A percentile compares a stretch with the other conserved stretches of the same genome.
Evolutionary conservation across 371 early-diverging fungal genomes (phyloP).

Genomic region (Mucor irregularis): DNA sequence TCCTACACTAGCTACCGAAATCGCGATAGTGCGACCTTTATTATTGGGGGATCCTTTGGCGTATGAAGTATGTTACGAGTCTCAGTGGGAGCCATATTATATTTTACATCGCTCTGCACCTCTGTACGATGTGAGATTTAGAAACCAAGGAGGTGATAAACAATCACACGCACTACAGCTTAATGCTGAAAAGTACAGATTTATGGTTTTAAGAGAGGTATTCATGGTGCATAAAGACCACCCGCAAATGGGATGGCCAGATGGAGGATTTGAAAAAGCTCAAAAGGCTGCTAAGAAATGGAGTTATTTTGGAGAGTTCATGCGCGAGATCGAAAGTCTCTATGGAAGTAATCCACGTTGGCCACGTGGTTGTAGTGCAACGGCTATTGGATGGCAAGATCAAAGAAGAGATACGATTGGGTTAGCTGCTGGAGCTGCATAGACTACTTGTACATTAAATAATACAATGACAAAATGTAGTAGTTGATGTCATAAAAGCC

Average conservation of each 20-base stretch:
- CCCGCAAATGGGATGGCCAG: constrained; percentile 55
- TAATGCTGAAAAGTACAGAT: constrained; percentile 59
- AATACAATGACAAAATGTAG: too few relatives aligned
- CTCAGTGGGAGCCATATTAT: constrained; percentile 75
- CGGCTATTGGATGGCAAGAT: constrained; percentile 50
- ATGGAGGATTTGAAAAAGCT: constrained; percentile 51
- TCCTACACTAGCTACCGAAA: constrained; percentile 47
- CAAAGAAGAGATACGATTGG: constrained; percentile 41
- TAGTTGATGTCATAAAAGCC: too few relatives aligned
- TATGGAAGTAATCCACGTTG: constrained; percentile 56
- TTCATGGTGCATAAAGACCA: constrained; percentile 68
- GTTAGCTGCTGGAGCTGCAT: constrained; percentile 32
- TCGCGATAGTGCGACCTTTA: constrained; percentile 34
- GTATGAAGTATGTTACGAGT: constrained; percentile 69
- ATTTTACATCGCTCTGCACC: constrained; percentile 51
- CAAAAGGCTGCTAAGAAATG: constrained; percentile 43
- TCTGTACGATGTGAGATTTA: constrained; percentile 62
- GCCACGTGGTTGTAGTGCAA: constrained; percentile 61
- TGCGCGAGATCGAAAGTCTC: constrained; percentile 48
- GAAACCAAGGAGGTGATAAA: constrained; percentile 70
- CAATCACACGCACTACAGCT: constrained; percentile 63
- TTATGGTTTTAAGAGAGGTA: constrained; percentile 49
- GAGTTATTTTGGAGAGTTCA: constrained; percentile 58
- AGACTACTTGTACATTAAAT: too few relatives aligned
- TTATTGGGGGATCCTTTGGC: constrained; percentile 24